Base-by-base conservation (phyloP, 768 basidiomycete species). In the Lentinula lateritia region DNA sequence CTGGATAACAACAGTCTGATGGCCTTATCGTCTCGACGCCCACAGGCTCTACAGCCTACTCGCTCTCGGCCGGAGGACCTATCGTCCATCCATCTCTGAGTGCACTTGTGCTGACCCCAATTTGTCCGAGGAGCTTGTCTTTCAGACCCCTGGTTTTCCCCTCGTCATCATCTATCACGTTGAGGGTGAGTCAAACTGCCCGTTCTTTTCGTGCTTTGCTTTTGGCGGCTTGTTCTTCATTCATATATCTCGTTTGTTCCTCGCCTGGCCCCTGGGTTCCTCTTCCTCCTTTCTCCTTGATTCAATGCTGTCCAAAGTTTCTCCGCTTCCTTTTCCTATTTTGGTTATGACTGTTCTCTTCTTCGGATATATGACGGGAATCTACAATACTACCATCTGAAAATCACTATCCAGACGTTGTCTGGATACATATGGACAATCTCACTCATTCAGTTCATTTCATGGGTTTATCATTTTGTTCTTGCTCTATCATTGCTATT, bases 41-140 rank as follows among this genome's bases (percentile, higher is more conserved):
- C 20, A 98, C 95, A 2, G 95, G 95, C 6, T 97, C 95, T 20
- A 97, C 95, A 3, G 95, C 95, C 15, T 97, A 98, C 73, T 97
- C 95, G 0, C 80, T 98, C 23, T 96, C 94, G 3, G 92, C 95
- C 0, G 95, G 95, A 38, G 95, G 95, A 28, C 95, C 95, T 3
- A 97, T 98, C 66, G 93, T 97, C 0, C 95, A 97, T 64, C 95
- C 95, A 2, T 92, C 92, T 2, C 77, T 95, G 42, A 91, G 90
- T 62, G 92, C 94, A 1, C 81, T 97, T 55, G 90, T 98, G 13
- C 77, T 98, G 45, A 96, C 95, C 1, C 95, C 95, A n/a, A 96
- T 98, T 65, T 95, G 93, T 68, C 95, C 95, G 52, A 83, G 95
- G 60, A 94, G 92, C 70, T 75, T 98, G 18, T 93, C 90, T 35